These are phyloP conservation scores for Termitomyces eurrhizus DNA, from an alignment of 768 basidiomycete genomes.

Conservation along the genomic window DNA sequence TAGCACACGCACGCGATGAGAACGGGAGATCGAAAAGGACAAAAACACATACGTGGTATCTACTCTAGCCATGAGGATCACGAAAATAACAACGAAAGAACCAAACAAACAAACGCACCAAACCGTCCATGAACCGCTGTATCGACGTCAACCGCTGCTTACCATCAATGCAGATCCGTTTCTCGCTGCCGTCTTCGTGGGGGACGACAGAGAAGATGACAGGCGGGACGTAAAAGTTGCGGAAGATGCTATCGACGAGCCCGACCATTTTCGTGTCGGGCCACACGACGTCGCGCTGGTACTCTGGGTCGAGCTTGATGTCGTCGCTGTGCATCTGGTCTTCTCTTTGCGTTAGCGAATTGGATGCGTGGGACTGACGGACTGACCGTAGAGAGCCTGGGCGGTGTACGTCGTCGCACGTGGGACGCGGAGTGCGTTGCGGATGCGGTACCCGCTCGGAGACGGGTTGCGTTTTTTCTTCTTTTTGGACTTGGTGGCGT, in stretches of 20 bases:
- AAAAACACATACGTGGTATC: constrained; percentile 17
- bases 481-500: constrained; percentile 6
- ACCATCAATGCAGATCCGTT: constrained; percentile 44
- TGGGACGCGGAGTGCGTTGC: constrained; percentile 49
- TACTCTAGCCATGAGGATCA: background rate
- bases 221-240: constrained; percentile 76
- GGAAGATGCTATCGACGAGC: constrained; percentile 73
- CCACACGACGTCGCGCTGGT: constrained; percentile 84
- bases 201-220: constrained; percentile 62
- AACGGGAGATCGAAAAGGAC: constrained; percentile 27
- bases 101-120: too few species aligned
- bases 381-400: constrained; percentile 53
- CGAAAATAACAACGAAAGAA: too few species aligned
- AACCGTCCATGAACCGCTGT: constrained; percentile 18
- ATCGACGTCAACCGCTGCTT: constrained; percentile 70
- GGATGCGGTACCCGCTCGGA: constrained; percentile 25
- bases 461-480: constrained; percentile 12
- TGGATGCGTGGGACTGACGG: background rate
- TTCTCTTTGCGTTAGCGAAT: constrained; percentile 17
- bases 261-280: constrained; percentile 69
- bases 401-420: constrained; percentile 63
- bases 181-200: constrained; percentile 60
- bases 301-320: constrained; percentile 72
- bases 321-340: constrained; percentile 62
- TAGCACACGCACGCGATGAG: constrained; percentile 16